These are phyloP conservation scores for Miscanthus lutarioriparius DNA, from an alignment of 176 grass and related monocot genomes.

Conservation along the genomic window DNA sequence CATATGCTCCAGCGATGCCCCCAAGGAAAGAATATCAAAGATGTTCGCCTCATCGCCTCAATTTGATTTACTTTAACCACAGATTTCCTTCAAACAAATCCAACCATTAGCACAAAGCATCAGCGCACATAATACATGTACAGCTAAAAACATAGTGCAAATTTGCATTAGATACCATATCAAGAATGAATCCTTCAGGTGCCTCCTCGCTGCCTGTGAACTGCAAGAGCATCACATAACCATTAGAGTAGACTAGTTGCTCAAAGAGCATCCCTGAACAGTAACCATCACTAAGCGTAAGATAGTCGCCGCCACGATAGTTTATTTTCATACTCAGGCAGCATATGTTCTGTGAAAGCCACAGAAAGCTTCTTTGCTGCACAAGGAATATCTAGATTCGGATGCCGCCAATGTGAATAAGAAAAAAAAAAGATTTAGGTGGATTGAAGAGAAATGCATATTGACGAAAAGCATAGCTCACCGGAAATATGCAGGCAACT, in stretches of 20 bases:
- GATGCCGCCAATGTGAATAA: conserved; percentile 40
- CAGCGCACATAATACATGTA: conserved; percentile 23
- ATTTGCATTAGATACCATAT: conserved; percentile 87
- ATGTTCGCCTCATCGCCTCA: conserved; percentile 26
- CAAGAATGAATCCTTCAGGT: conserved; percentile 70
- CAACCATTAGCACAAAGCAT: conserved; percentile 32
- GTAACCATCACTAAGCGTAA: conserved; percentile 70
- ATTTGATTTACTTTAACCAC: conserved; percentile 29
- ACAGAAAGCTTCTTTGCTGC: conserved; percentile 49
- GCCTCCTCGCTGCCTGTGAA: conserved; percentile 45
- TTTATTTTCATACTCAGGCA: conserved; percentile 54
- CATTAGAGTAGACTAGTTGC: conserved; percentile 50
- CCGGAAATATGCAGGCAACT: conserved; percentile 42
- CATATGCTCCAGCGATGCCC: conserved; percentile 52
- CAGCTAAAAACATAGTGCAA: conserved; percentile 51
- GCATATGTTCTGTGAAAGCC: conserved; percentile 80
- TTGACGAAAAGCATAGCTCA: conserved; percentile 43
- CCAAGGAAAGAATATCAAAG: conserved; percentile 44
- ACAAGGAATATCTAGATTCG: conserved; percentile 55
- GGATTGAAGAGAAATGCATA: conserved; percentile 51
- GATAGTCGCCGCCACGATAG: conserved; percentile 66
- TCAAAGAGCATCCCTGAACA: conserved; percentile 54
- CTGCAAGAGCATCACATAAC: conserved; percentile 56
- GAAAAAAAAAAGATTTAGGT: conserved; percentile 40
- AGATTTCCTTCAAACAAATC: conserved; percentile 47